Conservation (phyloP, 305 asterid genomes). For the Fraxinus latifolia region DNA sequence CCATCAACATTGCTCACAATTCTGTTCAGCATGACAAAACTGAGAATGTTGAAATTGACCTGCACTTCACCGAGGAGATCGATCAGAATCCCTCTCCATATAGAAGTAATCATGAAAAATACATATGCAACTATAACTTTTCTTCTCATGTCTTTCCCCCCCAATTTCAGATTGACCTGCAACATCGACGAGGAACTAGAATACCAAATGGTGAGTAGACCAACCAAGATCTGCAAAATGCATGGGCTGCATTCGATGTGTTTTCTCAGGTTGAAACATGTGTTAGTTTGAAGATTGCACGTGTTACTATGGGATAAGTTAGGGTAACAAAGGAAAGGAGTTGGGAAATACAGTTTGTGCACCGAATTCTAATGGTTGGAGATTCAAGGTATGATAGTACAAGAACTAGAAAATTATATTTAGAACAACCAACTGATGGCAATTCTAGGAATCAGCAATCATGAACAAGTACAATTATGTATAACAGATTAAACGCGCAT, state of each 20-base stretch:
- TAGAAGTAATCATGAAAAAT: constrained; percentile 3
- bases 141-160: not conserved
- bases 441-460: not conserved
- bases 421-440: not conserved
- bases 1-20: not conserved
- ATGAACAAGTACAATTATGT: not conserved
- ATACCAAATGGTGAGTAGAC: not conserved
- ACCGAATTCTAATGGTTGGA: not conserved
- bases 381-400: not conserved
- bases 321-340: not conserved
- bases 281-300: not conserved
- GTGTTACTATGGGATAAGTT: not conserved
- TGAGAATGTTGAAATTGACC: not conserved
- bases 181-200: not conserved
- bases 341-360: not conserved
- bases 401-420: too few relatives aligned
- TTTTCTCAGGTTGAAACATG: not conserved
- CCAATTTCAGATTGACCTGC: not conserved
- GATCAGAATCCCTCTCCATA: not conserved
- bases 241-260: not conserved
- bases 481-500: not conserved
- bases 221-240: not conserved
- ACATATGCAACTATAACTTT: not conserved
- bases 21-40: not conserved
- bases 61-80: not conserved